Evolutionary conservation across 2,329 filamentous ascomycete species (phyloP).

Genomic region (Penicillium sp.): DNA sequence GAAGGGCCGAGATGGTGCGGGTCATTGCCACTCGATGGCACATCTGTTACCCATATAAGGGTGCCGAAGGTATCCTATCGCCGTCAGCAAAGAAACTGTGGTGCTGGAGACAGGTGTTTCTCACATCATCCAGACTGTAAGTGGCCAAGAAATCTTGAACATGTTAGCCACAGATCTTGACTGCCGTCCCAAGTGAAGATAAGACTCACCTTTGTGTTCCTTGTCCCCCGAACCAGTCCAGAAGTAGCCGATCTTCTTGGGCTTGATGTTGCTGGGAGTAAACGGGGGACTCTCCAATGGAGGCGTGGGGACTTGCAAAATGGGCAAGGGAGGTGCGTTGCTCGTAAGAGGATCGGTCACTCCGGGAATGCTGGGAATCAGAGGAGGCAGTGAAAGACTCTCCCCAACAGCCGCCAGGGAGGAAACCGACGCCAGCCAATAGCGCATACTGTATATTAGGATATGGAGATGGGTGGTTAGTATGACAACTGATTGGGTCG

Average conservation of each 20-base stretch:
- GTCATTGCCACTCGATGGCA: constrained; percentile 58
- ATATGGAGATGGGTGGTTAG: not conserved
- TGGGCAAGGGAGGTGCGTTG: constrained; percentile 54
- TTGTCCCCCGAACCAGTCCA: constrained; percentile 63
- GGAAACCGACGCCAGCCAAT: constrained; percentile 14
- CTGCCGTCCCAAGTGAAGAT: not conserved
- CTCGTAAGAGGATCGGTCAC: constrained; percentile 56
- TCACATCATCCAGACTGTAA: constrained; percentile 57
- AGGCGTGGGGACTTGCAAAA: constrained; percentile 60
- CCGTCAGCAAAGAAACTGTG: constrained; percentile 3
- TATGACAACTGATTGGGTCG: too few relatives aligned
- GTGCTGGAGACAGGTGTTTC: constrained; percentile 11
- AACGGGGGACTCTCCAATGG: constrained; percentile 56
- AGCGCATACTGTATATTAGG: constrained; percentile 17
- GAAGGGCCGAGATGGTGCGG: constrained; percentile 59
- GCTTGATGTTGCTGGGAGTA: constrained; percentile 54
- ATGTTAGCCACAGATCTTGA: not conserved
- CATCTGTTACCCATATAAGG: constrained; percentile 58
- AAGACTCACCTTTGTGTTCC: constrained; percentile 48
- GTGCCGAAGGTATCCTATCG: constrained; percentile 58
- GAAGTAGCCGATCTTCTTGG: constrained; percentile 66
- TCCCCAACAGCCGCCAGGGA: constrained; percentile 21
- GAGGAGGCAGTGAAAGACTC: constrained; percentile 47
- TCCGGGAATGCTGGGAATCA: constrained; percentile 59
- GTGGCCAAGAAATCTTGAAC: constrained; percentile 55